Base-by-base conservation (phyloP, 306 rosid genomes). In the Citrullus mucosospermus region DNA sequence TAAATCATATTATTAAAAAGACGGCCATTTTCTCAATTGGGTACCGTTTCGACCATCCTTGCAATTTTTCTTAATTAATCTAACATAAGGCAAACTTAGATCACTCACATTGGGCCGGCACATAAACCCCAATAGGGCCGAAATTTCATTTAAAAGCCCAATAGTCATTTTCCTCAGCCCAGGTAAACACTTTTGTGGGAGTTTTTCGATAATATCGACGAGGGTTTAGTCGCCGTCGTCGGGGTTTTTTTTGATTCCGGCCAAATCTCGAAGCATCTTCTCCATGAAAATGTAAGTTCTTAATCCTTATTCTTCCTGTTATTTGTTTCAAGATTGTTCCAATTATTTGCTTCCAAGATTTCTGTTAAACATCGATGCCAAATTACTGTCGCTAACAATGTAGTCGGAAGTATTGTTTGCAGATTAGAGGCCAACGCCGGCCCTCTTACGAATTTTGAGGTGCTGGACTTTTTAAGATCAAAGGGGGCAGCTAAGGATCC, bases 401-500 rank as follows among this genome's bases (percentile, higher is more conserved):
- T 51, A 9, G 8, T 73, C 28, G 43, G 16, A 72, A 46, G 30
- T 12, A 15, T 71, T 25, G 59, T 25, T 71, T 51, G 50, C 87
- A 89, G 97, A 80, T 36, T 93, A 75, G 82, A 87, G 65, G 81
- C 82, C 53, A 91, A 92, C 68, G 90, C 84, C 9, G 89, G 88
- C 44, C 81, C 88, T 4, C 91, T 90, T 28, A 85, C 91, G 18
- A 94, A 94, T 81, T 92, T 89, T 13, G 95, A 93, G 84, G 92
- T 89, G 50, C 89, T 90, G 22, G 84, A 87, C 48, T 90, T 92
- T 83, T 87, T 94, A 63, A 85, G 84, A 80, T 82, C 91, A 4
- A 92, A 85, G 84, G 96, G 97, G 67, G 95, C 96, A 58, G 87
- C 91, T 0, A 84, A 85, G 57, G 96, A 89, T 82, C 88, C 84